Evolutionary conservation across 257 asterid species (phyloP), one percentile per base, ranked within the genome.

Genomic region (Verbena officinalis): DNA sequence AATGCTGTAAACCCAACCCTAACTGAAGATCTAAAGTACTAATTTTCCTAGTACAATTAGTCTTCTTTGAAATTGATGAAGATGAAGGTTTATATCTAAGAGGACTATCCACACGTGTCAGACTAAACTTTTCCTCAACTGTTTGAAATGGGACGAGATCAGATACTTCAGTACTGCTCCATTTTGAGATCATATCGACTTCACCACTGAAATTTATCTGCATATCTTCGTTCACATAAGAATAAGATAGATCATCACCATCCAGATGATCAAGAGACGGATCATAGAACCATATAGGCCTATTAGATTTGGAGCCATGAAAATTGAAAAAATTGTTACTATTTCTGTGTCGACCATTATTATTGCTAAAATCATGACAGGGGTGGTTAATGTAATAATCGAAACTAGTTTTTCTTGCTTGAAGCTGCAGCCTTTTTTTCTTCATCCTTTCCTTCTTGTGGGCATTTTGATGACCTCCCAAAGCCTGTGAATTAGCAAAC

Each of bases 401-500:
- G 9, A 82, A 56, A 51, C 67, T 81, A 20, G 87, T 86, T 22
- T 74, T 80, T 73, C 81, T 83, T 60, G 77, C 85, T 80, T 86
- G 91, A 67, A 78, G 76, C 57, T 80, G 87, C 12, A 81, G 23
- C 69, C 71, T 76, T 21, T 82, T 87, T 23, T 80, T 81, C 87
- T 60, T 83, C 86, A 81, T 63, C 58, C 91, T 84, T 67, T 86
- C 96, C 68, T 79, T 87, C 43, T 87, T 87, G 74, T 90, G 97
- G 36, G 97, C 97, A 74, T 90, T 90, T 57, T 90, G 97, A 62
- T 90, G 97, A 0, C 97, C 97, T 7, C 97, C 97, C 21, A 91
- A 69, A 8, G 96, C 97, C 38, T 88, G 97, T 22, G 97, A 83
- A 63, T 83, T 91, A 12, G 76, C 81, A 27, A 91, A 88, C n/a